Base-by-base conservation (phyloP, 2,329 filamentous ascomycete species). In the Apiospora aurea region DNA sequence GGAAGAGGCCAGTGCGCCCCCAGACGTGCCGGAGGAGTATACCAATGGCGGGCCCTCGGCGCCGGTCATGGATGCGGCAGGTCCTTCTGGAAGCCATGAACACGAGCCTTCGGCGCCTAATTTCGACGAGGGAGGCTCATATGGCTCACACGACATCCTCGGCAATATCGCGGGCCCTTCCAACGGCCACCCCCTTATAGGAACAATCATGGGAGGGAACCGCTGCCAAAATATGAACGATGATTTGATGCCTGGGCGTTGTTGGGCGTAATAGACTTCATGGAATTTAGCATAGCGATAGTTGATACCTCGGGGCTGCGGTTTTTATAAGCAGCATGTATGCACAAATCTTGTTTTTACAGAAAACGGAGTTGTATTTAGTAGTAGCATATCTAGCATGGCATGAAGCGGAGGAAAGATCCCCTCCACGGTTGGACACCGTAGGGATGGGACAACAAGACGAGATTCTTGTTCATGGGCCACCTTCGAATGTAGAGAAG, bases 161-260 rank as follows among this genome's bases (percentile, higher is more conserved):
- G 77, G 73, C 86, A 91, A 66, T 85, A 90, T 71, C 85, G 88
- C 74, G 85, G 89, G 73, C 84, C 87, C 75, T 82, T 85, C 78
- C 72, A 77, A 70, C 72, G 75, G 24, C 81, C 81, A 72, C 69
- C 68, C 34, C 72, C 70, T n/a, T 73, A 57, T 53, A 72, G 18
- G 24, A 73, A 38, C 71, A 53, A 67, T 34, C 72, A 53, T 29
- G 44, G 70, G 44, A 70, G 71, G n/a, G 81, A 82, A 72, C 81
- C 76, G 16, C 74, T 82, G 69, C 81, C 81, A 18, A 79, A 75
- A 74, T 82, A 82, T 71, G 80, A 82, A 73, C 76, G 81, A 74
- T 82, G 74, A 79, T 57, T 51, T 69, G 29, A 57, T 41, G 34
- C 34, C 46, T n/a, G 26, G 68, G 66, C 66, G 66, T 68, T 68